phyloP scores from a whole-genome alignment of 768 basidiomycete species.

The Podaxis sp. region DNA sequence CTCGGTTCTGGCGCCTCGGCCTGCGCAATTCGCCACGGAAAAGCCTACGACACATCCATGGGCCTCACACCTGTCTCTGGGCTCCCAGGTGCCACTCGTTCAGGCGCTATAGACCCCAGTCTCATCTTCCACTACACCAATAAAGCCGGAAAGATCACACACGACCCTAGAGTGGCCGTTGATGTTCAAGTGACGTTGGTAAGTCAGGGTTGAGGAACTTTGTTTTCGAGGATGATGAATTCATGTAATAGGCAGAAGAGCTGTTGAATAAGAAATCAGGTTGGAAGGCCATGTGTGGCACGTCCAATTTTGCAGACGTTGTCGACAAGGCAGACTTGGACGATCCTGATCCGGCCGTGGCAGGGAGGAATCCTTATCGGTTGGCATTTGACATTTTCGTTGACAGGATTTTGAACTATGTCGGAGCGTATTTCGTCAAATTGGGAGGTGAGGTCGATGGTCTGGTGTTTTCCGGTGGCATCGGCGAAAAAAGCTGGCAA shows the following conservation, averaged over 20 bases:
- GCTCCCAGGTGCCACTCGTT: constrained; percentile 85
- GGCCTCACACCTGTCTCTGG: constrained; percentile 89
- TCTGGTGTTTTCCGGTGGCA: constrained; percentile 84
- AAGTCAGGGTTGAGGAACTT: background rate
- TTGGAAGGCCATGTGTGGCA: constrained; percentile 77
- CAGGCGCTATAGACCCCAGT: constrained; percentile 80
- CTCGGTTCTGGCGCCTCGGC: constrained; percentile 89
- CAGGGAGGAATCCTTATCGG: constrained; percentile 33
- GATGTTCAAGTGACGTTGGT: constrained; percentile 57
- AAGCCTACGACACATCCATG: constrained; percentile 87
- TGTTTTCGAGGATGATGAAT: background rate
- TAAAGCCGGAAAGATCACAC: constrained; percentile 50
- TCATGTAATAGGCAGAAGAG: constrained; percentile 52
- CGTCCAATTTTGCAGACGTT: constrained; percentile 80
- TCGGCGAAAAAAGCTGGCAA: constrained; percentile 73
- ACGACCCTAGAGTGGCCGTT: constrained; percentile 45
- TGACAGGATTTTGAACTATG: constrained; percentile 70
- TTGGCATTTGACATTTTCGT: constrained; percentile 80
- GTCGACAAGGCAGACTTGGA: constrained; percentile 40
- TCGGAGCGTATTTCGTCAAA: constrained; percentile 77
- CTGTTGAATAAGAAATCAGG: constrained; percentile 77
- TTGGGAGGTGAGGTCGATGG: constrained; percentile 70
- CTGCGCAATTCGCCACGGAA: constrained; percentile 72
- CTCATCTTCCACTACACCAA: constrained; percentile 84
- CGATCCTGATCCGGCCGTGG: constrained; percentile 20